phyloP scores from a whole-genome alignment of 192 early-diverging fungal genomes.

The Lunasporangiospora selenospora region DNA sequence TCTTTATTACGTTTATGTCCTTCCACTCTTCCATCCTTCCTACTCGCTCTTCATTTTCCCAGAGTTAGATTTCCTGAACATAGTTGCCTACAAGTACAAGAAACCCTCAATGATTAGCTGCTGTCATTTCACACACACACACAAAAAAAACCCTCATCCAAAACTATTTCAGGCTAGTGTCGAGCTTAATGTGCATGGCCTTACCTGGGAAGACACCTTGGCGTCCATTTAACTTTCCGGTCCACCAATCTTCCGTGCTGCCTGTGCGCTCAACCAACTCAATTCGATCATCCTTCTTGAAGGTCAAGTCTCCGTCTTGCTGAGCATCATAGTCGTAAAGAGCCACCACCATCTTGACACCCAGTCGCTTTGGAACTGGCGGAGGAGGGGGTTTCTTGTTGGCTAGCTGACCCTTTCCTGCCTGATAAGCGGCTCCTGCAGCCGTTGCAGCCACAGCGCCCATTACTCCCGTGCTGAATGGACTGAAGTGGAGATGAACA shows the following conservation, averaged over 20 bases:
- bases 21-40: too few species aligned
- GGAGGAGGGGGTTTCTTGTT: slow-evolving; percentile 48
- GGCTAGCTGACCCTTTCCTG: slow-evolving; percentile 2
- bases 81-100: slow-evolving; percentile 31
- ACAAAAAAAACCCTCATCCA: too few species aligned
- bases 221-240: slow-evolving; percentile 65
- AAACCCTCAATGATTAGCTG: too few species aligned
- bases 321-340: slow-evolving; percentile 83
- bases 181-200: too few species aligned
- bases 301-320: slow-evolving; percentile 73
- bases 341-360: slow-evolving; percentile 65
- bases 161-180: too few species aligned
- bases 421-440: slow-evolving; percentile 14
- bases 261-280: slow-evolving; percentile 69
- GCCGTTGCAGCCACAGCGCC: slow-evolving; percentile 34
- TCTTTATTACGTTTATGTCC: too few species aligned
- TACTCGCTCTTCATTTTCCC: too few species aligned
- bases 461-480: slow-evolving; percentile 34
- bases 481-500: slow-evolving; percentile 36
- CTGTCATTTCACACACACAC: too few species aligned
- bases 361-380: slow-evolving; percentile 25
- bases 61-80: slow-evolving; percentile 19
- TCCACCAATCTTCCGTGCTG: slow-evolving; percentile 85
- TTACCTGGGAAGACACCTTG: slow-evolving; percentile 80
- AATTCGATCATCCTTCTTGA: slow-evolving; percentile 74